Percentiles rank a stretch among this genome's conserved stretches.
These are phyloP conservation scores for Cladophialophora exuberans DNA, from an alignment of 2,329 filamentous ascomycete species.

Conservation along the genomic window DNA sequence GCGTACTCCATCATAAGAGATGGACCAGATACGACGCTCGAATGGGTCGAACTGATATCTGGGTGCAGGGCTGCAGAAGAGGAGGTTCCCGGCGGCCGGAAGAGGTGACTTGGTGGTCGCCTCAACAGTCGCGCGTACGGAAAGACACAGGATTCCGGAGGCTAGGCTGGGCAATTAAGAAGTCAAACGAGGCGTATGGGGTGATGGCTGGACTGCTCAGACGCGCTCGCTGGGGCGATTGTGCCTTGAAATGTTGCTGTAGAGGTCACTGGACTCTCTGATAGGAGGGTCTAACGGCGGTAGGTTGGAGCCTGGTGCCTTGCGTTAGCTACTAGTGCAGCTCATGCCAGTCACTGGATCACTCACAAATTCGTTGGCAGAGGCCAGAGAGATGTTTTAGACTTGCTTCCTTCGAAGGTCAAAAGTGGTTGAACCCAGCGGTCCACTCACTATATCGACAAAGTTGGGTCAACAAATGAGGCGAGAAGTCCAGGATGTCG, in stretches of 20 bases:
- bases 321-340: slow-evolving; percentile 50
- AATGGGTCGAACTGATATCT: slow-evolving; percentile 18
- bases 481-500: slow-evolving; percentile 26
- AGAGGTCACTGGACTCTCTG: slow-evolving; percentile 35
- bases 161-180: slow-evolving; percentile 23
- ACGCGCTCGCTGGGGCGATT: slow-evolving; percentile 25
- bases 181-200: slow-evolving; percentile 8
- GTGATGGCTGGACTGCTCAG: slow-evolving; percentile 22
- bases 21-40: slow-evolving; percentile 14
- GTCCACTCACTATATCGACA: slow-evolving; percentile 28
- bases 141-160: slow-evolving; percentile 22
- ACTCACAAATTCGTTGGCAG: slow-evolving; percentile 17
- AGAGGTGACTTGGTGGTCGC: slow-evolving; percentile 17
- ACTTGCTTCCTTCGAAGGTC: slow-evolving; percentile 14
- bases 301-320: slow-evolving; percentile 44
- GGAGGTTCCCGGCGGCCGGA: slow-evolving; percentile 22
- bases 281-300: slow-evolving; percentile 46
- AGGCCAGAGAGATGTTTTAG: slow-evolving; percentile 6
- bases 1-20: slow-evolving; percentile 72
- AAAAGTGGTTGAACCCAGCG: slow-evolving; percentile 22
- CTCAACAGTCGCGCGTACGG: slow-evolving; percentile 25
- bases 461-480: slow-evolving; percentile 30
- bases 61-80: slow-evolving; percentile 20
- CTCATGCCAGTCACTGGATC: slow-evolving; percentile 47
- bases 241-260: slow-evolving; percentile 24